Conservation (phyloP, 495 filamentous ascomycete species). For the Aspergillus affinis region DNA sequence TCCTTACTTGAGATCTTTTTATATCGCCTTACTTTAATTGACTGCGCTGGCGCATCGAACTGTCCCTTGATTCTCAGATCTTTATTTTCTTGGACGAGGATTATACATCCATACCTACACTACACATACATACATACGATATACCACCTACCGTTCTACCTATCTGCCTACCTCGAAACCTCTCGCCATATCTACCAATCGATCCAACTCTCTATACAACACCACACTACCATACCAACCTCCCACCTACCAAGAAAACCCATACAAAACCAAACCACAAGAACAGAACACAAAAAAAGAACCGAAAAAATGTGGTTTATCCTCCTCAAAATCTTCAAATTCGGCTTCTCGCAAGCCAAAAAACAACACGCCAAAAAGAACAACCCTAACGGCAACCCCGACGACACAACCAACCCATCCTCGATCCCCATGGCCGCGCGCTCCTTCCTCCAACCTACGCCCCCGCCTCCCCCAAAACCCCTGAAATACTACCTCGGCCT, state of each 20-base stretch:
- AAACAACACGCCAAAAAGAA: constrained; percentile 30
- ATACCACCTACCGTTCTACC: neutral
- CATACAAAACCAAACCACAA: neutral
- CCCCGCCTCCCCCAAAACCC: constrained; percentile 3
- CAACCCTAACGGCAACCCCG: constrained; percentile 27
- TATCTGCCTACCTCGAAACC: too few species aligned
- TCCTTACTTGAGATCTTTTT: constrained; percentile 21
- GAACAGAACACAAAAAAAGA: neutral
- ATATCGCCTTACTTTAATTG: constrained; percentile 17
- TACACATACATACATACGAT: neutral
- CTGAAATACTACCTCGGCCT: constrained; percentile 32
- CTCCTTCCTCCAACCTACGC: constrained; percentile 9
- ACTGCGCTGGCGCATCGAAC: constrained; percentile 13
- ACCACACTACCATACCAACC: neutral
- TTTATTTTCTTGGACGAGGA: constrained; percentile 3
- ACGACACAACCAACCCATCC: constrained; percentile 11
- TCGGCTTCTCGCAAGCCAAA: constrained; percentile 18
- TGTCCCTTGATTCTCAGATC: neutral
- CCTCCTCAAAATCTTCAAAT: constrained; percentile 25
- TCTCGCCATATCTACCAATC: too few species aligned
- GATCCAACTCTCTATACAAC: neutral
- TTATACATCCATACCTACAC: neutral
- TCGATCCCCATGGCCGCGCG: constrained; percentile 17
- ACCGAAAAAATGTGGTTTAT: constrained; percentile 26
- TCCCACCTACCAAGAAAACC: neutral